Base-by-base conservation (phyloP, 2,329 filamentous ascomycete genomes). In the Daldinia sp. region DNA sequence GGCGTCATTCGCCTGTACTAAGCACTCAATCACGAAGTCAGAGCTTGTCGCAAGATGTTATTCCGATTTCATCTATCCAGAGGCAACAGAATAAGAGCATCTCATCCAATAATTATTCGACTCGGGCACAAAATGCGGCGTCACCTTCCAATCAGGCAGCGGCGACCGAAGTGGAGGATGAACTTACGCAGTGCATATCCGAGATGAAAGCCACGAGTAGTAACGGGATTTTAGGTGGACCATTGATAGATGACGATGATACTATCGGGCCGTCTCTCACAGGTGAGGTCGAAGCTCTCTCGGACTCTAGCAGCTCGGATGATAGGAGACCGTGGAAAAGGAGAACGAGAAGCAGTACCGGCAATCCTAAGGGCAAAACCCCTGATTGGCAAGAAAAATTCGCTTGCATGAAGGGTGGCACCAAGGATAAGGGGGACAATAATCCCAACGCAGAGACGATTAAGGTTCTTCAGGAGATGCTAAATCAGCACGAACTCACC, bases 371-470 rank as follows among this genome's bases (percentile, higher is more conserved):
- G 15, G 67, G 61, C 27, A 79, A 80, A 61, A 63, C 68, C 1
- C 68, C 75, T 7, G 29, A 70, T 3, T 81, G 79, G 63, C 80
- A 84, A 58, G 81, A 84, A 27, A 78, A 78, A 1, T 88, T 87
- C 63, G 78, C 80, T 11, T 88, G 86, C 71, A 82, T 85, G 73
- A 79, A 76, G 30, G 83, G 83, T 1, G 84, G 85, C 8, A 81
- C 77, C 1, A 79, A 77, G 50, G 76, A 80, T 30, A 73, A 74
- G 3, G 73, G 77, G 11, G 72, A 77, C 0, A 73, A 79, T 10
- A 92, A 90, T 68, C 91, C 92, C 0, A 98, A 97, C 73, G 79
- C 81, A 1, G 80, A 84, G 10, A 96, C 91, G 0, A 93, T 97
- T 51, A 84, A 90, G 47, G 81, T 95, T 1, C 80, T 97, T 4